Evolutionary conservation across 202 grass and related monocot genomes (phyloP).

Genomic region (Panicum hallii): DNA sequence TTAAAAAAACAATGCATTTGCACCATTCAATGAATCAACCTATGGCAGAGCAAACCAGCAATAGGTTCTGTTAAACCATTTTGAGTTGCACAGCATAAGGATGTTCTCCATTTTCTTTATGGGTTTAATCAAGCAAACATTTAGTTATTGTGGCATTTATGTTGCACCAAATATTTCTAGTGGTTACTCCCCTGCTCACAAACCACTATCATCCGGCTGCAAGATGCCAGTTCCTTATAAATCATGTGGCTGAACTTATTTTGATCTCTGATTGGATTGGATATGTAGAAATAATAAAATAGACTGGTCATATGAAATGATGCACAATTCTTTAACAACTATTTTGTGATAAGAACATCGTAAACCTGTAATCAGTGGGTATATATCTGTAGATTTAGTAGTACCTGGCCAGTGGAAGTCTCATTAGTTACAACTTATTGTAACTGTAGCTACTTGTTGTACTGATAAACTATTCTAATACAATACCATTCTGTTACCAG

Average conservation of each 20-base stretch:
- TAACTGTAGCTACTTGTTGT: not conserved
- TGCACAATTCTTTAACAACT: not conserved
- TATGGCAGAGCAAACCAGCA: not conserved
- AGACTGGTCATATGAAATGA: not conserved
- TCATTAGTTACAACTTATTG: not conserved
- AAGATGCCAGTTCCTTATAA: not conserved
- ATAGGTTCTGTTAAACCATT: not conserved
- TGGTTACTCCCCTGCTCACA: not conserved
- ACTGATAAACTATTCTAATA: slow-evolving; percentile 10
- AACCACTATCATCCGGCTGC: not conserved
- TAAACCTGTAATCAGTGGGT: not conserved
- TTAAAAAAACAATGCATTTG: not conserved
- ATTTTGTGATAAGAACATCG: not conserved
- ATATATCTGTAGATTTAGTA: not conserved
- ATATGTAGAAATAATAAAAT: not conserved
- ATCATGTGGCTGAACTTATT: not conserved
- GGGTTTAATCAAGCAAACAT: not conserved
- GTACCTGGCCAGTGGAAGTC: not conserved
- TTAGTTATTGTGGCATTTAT: not conserved
- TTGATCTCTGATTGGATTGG: slow-evolving; percentile 2
- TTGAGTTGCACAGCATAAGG: not conserved
- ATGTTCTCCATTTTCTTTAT: not conserved
- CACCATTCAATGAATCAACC: not conserved
- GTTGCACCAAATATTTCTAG: not conserved
- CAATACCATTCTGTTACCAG: slow-evolving; percentile 40